Evolutionary conservation across 306 rosid genomes (phyloP).

Genomic region (Quercus suber): DNA sequence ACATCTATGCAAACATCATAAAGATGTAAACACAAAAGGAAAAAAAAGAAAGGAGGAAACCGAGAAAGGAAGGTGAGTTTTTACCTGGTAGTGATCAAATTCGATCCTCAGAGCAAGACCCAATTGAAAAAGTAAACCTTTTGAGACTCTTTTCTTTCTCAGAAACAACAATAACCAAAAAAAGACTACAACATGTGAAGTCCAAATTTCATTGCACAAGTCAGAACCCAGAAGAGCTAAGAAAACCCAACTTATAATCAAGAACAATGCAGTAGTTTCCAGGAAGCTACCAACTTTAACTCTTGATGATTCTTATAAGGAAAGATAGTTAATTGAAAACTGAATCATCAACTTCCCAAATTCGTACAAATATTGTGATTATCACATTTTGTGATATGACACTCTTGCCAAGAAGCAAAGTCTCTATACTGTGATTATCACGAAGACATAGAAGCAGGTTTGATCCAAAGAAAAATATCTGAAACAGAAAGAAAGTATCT

Average conservation of each 20-base stretch:
- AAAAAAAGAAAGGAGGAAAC: neutral
- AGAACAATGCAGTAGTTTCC: slow-evolving; percentile 5
- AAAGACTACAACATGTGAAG: neutral
- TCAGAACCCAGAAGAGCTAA: neutral
- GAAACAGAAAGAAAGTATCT: neutral
- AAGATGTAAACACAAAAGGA: neutral
- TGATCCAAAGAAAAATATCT: neutral
- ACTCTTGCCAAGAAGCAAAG: neutral
- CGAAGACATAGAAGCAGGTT: neutral
- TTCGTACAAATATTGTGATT: neutral
- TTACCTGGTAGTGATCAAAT: neutral
- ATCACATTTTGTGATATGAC: no score
- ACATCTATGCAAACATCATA: neutral
- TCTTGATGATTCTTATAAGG: neutral
- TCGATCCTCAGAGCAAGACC: neutral
- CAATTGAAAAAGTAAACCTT: neutral
- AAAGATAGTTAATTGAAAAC: neutral
- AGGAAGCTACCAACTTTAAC: neutral
- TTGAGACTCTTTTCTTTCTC: neutral
- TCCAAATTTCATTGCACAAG: no score
- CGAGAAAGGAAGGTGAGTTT: neutral
- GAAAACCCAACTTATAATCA: neutral
- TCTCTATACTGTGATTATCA: neutral
- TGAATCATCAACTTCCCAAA: slow-evolving; percentile 2
- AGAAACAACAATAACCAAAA: neutral